Evolutionary conservation across 1,284 basidiomycete genomes (phyloP).

Genomic region (Moniliophthora roreri): DNA sequence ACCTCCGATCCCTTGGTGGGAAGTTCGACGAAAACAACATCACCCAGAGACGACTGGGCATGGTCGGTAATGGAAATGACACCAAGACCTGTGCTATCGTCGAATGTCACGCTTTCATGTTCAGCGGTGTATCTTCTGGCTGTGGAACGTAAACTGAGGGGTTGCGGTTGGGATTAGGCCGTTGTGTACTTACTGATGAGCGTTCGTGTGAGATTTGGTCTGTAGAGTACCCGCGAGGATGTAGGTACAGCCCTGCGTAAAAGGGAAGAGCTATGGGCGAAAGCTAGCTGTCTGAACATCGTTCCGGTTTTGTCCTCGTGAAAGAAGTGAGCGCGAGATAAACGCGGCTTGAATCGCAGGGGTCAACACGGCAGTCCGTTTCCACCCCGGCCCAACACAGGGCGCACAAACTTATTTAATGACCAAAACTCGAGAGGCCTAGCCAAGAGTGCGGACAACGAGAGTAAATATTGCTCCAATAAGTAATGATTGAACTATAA

Average conservation of each 20-base stretch:
- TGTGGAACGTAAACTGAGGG: slow-evolving; percentile 28
- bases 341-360: no score
- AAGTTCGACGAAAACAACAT: slow-evolving; percentile 97
- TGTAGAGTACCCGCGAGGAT: not conserved
- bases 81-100: slow-evolving; percentile 79
- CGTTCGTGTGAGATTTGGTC: slow-evolving; percentile 4
- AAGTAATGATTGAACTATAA: no score
- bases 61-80: slow-evolving; percentile 92
- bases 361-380: no score
- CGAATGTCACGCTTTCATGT: slow-evolving; percentile 88
- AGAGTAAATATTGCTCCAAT: no score
- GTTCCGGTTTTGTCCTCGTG: no score
- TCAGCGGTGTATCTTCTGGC: slow-evolving; percentile 86
- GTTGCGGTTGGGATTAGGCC: not conserved
- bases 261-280: slow-evolving; percentile 8
- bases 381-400: no score
- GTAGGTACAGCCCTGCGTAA: not conserved
- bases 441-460: no score
- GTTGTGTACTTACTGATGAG: slow-evolving; percentile 38
- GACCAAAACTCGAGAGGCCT: no score
- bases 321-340: no score
- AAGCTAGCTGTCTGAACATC: slow-evolving; percentile 6
- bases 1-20: slow-evolving; percentile 73
- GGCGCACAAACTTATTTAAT: no score
- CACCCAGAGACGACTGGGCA: slow-evolving; percentile 90